phyloP scores from a whole-genome alignment of 2,329 filamentous ascomycete species.

The Scedosporium dehoogii region DNA sequence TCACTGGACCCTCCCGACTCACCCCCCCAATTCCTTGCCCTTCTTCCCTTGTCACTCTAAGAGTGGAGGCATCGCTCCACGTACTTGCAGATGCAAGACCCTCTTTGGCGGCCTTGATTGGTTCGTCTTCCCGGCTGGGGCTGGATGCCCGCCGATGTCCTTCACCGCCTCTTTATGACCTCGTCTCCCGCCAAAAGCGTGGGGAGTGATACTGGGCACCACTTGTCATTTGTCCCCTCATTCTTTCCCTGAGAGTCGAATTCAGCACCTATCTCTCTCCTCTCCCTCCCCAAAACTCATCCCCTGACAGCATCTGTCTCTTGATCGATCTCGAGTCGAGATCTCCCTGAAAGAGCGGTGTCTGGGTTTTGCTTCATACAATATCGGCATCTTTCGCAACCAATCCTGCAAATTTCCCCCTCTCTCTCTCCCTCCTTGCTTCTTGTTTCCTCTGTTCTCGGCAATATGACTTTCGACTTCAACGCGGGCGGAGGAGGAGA shows the following conservation, averaged over 20 bases:
- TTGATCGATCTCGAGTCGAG: conserved; percentile 9
- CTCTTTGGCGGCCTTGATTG: conserved; percentile 14
- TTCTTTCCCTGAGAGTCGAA: conserved; percentile 7
- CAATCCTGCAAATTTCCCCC: conserved; percentile 20
- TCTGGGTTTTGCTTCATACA: conserved; percentile 27
- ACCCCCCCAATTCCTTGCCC: neutral
- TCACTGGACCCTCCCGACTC: conserved; percentile 9
- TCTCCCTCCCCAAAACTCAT: conserved; percentile 4
- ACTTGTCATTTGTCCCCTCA: conserved; percentile 7
- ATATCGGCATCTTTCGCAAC: conserved; percentile 22
- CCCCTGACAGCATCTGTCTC: conserved; percentile 7
- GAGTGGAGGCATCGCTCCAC: conserved; percentile 3
- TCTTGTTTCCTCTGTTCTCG: neutral
- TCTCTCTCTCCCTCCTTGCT: conserved; percentile 10
- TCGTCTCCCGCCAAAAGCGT: conserved; percentile 6
- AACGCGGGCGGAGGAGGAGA: conserved; percentile 42
- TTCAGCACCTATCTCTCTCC: conserved; percentile 8
- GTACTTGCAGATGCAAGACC: conserved; percentile 7
- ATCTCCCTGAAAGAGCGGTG: conserved; percentile 29
- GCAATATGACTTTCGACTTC: conserved; percentile 50
- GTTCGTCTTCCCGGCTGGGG: conserved; percentile 14
- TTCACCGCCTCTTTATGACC: conserved; percentile 20
- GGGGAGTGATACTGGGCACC: conserved; percentile 3
- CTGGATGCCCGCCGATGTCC: conserved; percentile 17
- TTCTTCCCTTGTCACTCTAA: conserved; percentile 11